A percentile compares a stretch with the other conserved stretches of the same genome.
Conservation (phyloP, 352 stramenopile species). For the Pythium volutum region DNA sequence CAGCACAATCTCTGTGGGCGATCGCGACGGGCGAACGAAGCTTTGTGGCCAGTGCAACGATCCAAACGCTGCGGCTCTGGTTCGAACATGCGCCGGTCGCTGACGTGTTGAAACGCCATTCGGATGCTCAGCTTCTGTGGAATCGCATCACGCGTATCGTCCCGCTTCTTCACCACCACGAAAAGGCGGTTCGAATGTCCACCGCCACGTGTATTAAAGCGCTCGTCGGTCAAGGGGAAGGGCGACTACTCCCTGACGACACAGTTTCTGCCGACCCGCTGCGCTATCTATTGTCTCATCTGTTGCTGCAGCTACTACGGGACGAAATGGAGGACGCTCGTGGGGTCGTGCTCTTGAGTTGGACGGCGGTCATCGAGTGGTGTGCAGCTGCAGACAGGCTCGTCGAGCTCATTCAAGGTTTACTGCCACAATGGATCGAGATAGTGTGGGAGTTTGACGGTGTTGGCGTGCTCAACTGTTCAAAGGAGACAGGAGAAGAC, state of each 20-base stretch:
- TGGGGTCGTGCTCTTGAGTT: conserved; percentile 33
- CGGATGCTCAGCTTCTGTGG: conserved; percentile 4
- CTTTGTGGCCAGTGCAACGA: conserved; percentile 14
- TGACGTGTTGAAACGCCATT: conserved; percentile 7
- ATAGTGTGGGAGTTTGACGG: conserved; percentile 50
- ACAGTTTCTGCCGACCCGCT: neutral
- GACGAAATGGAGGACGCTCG: conserved; percentile 36
- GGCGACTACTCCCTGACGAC: neutral
- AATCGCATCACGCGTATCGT: conserved; percentile 24
- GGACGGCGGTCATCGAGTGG: conserved; percentile 36
- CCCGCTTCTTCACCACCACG: conserved; percentile 61
- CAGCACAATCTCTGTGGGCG: conserved; percentile 42
- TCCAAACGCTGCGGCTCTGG: conserved; percentile 21
- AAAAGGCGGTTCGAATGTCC: conserved; percentile 35
- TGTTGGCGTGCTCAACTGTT: conserved; percentile 17
- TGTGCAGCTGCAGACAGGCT: conserved; percentile 26
- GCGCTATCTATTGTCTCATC: conserved; percentile 41
- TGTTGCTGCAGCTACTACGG: conserved; percentile 60
- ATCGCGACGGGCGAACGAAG: conserved; percentile 10
- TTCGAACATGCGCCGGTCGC: conserved; percentile 4
- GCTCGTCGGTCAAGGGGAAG: conserved; percentile 1
- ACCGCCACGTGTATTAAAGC: conserved; percentile 44
- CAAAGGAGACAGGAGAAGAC: neutral
- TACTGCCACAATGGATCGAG: conserved; percentile 38
- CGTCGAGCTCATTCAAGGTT: conserved; percentile 17